Evolutionary conservation across 2,329 filamentous ascomycete genomes (phyloP), one percentile per base, ranked within the genome.

Genomic region (Cladosporium phlei): DNA sequence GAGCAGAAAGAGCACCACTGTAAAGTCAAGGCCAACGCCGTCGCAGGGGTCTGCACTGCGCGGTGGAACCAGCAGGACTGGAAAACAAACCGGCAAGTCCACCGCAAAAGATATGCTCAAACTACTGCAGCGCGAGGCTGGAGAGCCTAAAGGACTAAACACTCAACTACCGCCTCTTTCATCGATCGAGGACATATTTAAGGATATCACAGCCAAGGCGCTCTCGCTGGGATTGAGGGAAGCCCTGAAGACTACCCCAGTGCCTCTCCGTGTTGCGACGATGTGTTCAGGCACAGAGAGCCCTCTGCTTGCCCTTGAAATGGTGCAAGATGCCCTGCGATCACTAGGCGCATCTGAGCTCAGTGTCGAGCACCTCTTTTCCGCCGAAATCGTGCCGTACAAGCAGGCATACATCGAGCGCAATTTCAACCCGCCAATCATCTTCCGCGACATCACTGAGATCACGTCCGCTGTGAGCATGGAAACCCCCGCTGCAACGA

Each of bases 231-330:
- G 63, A 9, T 54, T 76, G 8, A 40, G 57, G 22, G 47, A 68
- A 40, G 62, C 69, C 1, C 32, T 73, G 1, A 21, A 59, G 2
- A 53, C 64, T 38, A 53, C 73, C 1, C 56, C 63, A 7, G 59
- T 68, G 5, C 58, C 68, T 4, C 55, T 85, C 0, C 65, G 73
- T 7, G 69, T 89, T 20, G 85, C 76, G 0, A 91, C 86, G 0
- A 79, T 89, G 70, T 90, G 85, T 60, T 89, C 85, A 1, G 86
- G 86, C 0, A 90, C 86, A 0, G 86, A 91, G 55, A 80, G 80
- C 4, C 86, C 86, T 0, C 66, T 91, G 2, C 69, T 89, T 1
- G 82, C 82, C 0, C 59, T 88, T 11, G 67, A 79, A 11, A 69
- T 82, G 61, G 65, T 88, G 35, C 39, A 60, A 59, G 64, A 66